Evolutionary conservation across 2,329 filamentous ascomycete genomes (phyloP).

Genomic region (Curvularia eragrostidis): DNA sequence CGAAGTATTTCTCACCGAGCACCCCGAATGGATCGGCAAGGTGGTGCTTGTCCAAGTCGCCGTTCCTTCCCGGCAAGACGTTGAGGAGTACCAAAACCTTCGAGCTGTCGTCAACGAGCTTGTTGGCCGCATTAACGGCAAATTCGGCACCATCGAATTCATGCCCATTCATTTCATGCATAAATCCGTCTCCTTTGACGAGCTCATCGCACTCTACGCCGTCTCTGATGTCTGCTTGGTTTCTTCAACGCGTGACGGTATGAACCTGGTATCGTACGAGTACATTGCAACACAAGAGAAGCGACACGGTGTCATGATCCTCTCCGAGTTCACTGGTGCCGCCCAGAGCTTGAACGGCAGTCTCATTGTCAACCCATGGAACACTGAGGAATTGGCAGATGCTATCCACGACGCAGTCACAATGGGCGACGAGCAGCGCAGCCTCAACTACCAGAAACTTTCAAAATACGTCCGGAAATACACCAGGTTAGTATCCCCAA

Average conservation of each 20-base stretch:
- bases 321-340: conserved; percentile 95
- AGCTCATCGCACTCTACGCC: conserved; percentile 91
- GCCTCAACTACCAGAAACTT: conserved; percentile 87
- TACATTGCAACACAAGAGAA: conserved; percentile 95
- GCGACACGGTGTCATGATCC: conserved; percentile 89
- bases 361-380: conserved; percentile 97
- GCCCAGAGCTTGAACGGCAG: conserved; percentile 93
- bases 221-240: conserved; percentile 92
- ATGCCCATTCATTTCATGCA: conserved; percentile 99
- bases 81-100: conserved; percentile 97
- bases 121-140: conserved; percentile 95
- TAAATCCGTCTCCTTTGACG: conserved; percentile 93
- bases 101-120: conserved; percentile 95
- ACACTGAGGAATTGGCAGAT: conserved; percentile 91
- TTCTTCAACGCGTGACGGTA: conserved; percentile 94
- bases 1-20: conserved; percentile 94
- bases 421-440: conserved; percentile 88
- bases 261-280: conserved; percentile 98
- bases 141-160: conserved; percentile 96
- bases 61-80: conserved; percentile 91
- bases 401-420: conserved; percentile 96
- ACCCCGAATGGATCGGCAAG: conserved; percentile 97
- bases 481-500: conserved; percentile 65
- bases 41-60: conserved; percentile 96
- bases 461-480: conserved; percentile 97